Base-by-base conservation (phyloP, 192 early-diverging fungal genomes). In the Pilaira anomala region DNA sequence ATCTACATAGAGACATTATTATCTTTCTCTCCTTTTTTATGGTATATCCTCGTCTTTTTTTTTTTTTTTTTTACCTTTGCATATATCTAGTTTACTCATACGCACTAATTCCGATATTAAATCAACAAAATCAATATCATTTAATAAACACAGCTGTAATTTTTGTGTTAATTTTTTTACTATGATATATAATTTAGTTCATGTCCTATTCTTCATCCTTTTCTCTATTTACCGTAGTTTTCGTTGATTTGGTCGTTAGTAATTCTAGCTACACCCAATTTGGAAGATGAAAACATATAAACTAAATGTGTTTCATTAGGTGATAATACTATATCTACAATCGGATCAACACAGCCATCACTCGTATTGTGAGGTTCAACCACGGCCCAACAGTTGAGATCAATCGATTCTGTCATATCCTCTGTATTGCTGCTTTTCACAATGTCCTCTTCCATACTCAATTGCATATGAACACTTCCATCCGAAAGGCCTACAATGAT, bases 281-380 rank as follows among this genome's bases (percentile, higher is more conserved):
- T 55, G 2, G 61, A 65, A 1, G 71, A 73, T 3, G 65, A 58
- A 21, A 63, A 53, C 9, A 73, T 28, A n/a, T 67, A 63, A 9
- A 67, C 28, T 25, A 73, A 39, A 36, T 73, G 71, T 3, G 71
- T 73, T 41, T 73, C 71, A 30, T 63, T 62, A 0, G 65, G 60
- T 11, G 71, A 73, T 22, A 67, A 57, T 8, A 48, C 28, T 9
- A 67, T 59, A 51, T 54, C 65, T 9, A 22, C 29, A 33, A 73
- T 53, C 4, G 61, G 41, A 54, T 69, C 67, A 40, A 58, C 19
- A 48, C 26, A 56, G 5, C 44, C 60, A 41, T 73, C 71, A 22
- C 14, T 33, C n/a, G n/a, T 48, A 12, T 44, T 18, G 14, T 67
- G 48, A 2, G 60, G 18, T 22, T 39, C 60, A 22, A 56, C 30